Conservation (phyloP, 139 green algal genomes). For the Auxenochlorella protothecoides region DNA sequence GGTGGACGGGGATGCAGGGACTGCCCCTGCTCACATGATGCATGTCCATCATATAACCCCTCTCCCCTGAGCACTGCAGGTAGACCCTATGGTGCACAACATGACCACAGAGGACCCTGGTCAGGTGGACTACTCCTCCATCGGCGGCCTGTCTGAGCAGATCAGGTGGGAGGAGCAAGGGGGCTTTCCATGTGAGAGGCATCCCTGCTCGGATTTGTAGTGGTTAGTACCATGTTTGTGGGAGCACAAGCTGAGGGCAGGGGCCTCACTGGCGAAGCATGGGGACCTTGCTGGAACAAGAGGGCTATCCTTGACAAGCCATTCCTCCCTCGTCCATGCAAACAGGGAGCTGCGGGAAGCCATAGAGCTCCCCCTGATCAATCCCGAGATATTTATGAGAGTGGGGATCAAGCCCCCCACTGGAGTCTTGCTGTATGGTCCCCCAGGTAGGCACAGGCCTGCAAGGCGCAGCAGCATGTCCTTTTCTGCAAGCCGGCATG, state of each 20-base stretch:
- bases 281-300: no score
- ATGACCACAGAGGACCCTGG: slow-evolving; percentile 96
- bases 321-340: no score
- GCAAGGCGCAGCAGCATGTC: no score
- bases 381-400: slow-evolving; percentile 95
- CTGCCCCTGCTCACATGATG: no score
- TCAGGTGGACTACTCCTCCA: slow-evolving; percentile 92
- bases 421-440: slow-evolving; percentile 77
- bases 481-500: no score
- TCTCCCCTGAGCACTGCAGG: slow-evolving; percentile 29
- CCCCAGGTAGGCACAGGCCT: slow-evolving; percentile 49
- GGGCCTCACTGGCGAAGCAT: no score
- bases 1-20: no score
- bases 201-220: no score
- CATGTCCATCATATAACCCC: not conserved
- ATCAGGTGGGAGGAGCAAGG: slow-evolving; percentile 26
- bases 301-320: no score
- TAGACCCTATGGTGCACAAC: slow-evolving; percentile 98
- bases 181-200: no score
- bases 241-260: no score
- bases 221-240: no score
- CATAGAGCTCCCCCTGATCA: slow-evolving; percentile 98
- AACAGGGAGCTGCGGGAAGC: slow-evolving; percentile 81
- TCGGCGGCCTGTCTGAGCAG: slow-evolving; percentile 93
- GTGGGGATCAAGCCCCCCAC: slow-evolving; percentile 99